A percentile compares a stretch with the other conserved stretches of the same genome.
phyloP scores from a whole-genome alignment of 2,329 filamentous ascomycete genomes.

The Scedosporium dehoogii region DNA sequence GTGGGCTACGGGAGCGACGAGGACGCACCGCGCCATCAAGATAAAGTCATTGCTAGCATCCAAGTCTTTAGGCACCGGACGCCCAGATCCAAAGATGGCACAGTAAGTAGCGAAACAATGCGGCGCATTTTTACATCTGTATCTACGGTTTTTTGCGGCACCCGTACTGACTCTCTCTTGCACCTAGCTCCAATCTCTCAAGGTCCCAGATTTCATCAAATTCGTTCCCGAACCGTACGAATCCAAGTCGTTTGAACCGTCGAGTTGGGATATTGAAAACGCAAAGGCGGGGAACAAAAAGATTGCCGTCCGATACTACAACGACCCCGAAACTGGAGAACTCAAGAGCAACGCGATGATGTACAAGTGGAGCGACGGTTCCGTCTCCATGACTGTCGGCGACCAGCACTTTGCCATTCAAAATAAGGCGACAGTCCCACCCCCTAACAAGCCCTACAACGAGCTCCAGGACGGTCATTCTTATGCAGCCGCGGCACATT shows the following conservation, averaged over 20 bases:
- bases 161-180: conserved; percentile 1
- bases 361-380: conserved; percentile 72
- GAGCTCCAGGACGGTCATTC: conserved; percentile 63
- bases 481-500: conserved; percentile 63
- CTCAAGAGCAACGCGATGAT: conserved; percentile 68
- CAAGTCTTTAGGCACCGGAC: conserved; percentile 59
- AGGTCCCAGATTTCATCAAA: conserved; percentile 60
- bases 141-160: background rate
- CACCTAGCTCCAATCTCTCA: conserved; percentile 11
- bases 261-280: conserved; percentile 43
- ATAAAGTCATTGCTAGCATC: conserved; percentile 52
- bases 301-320: conserved; percentile 60
- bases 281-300: conserved; percentile 45
- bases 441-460: conserved; percentile 48
- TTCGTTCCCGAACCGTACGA: conserved; percentile 60
- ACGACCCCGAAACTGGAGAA: conserved; percentile 53
- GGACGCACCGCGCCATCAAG: conserved; percentile 22
- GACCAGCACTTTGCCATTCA: conserved; percentile 67
- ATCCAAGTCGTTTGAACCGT: conserved; percentile 54
- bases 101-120: conserved; percentile 36
- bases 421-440: conserved; percentile 58
- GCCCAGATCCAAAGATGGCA: conserved; percentile 61
- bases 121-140: background rate
- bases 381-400: conserved; percentile 64
- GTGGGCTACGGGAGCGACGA: conserved; percentile 9